These are phyloP conservation scores for Podospora conica DNA, from an alignment of 495 filamentous ascomycete species.

Conservation along the genomic window DNA sequence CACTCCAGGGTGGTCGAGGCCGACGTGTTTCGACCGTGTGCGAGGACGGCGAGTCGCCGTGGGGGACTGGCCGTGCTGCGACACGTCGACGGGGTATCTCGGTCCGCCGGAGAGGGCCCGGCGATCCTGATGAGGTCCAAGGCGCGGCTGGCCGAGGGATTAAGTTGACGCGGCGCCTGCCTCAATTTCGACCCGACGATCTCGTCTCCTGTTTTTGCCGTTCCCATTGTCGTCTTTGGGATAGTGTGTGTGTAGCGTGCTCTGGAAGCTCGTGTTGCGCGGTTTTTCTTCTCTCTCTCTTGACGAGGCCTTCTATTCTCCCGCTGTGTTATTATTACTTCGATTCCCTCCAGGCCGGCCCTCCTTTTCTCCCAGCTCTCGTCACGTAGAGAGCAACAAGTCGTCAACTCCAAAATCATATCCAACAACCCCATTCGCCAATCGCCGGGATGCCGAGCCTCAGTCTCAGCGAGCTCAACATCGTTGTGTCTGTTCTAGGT, in stretches of 20 bases:
- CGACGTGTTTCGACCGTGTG: not conserved
- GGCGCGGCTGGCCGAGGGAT: not conserved
- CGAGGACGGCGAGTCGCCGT: not conserved
- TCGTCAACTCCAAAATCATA: not conserved
- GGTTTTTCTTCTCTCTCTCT: not conserved
- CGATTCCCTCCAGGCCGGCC: not conserved
- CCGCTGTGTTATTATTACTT: not conserved
- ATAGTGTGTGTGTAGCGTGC: not conserved
- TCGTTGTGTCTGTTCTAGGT: conserved; percentile 39
- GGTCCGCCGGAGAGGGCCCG: not conserved
- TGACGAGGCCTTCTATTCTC: not conserved
- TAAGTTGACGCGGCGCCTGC: not conserved
- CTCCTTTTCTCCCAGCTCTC: not conserved
- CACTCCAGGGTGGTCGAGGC: no score
- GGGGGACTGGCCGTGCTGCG: not conserved
- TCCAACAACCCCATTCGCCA: not conserved
- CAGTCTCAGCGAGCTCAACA: conserved; percentile 48
- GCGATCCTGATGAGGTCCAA: not conserved
- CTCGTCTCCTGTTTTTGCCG: not conserved
- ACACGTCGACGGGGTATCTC: not conserved
- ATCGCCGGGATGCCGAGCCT: conserved; percentile 39
- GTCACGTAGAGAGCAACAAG: not conserved
- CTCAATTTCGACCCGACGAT: not conserved
- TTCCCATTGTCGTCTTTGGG: not conserved
- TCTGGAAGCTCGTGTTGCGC: not conserved